Percentiles rank a stretch among this genome's conserved stretches.
These are phyloP conservation scores for Eragrostis tef DNA, from an alignment of 202 grass and related monocot species.

Conservation along the genomic window DNA sequence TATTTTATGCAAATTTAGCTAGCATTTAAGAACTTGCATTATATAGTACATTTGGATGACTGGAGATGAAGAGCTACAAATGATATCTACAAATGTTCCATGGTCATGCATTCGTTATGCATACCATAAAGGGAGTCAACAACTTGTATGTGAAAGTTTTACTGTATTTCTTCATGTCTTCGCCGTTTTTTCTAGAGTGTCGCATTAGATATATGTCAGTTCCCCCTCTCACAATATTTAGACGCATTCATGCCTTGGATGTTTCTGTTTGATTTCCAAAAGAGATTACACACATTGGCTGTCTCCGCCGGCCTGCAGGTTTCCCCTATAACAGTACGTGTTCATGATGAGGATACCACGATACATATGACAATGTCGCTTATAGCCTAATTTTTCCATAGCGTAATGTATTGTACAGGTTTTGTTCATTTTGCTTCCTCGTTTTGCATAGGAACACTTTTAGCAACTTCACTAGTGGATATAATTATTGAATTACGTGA, in stretches of 20 bases:
- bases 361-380: not conserved
- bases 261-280: not conserved
- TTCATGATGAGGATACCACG: too few relatives aligned
- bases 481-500: not conserved
- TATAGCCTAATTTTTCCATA: not conserved
- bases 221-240: not conserved
- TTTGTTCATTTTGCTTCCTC: not conserved
- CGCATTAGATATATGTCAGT: not conserved
- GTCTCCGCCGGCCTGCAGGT: too few relatives aligned
- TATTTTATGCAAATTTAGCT: constrained; percentile 35
- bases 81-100: not conserved
- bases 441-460: not conserved
- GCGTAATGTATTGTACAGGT: not conserved
- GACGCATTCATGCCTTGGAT: not conserved
- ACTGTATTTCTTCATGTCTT: not conserved
- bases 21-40: not conserved
- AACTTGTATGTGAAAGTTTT: not conserved
- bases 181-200: not conserved
- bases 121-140: constrained; percentile 6
- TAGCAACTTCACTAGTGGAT: not conserved
- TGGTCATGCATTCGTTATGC: not conserved
- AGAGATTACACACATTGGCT: too few relatives aligned
- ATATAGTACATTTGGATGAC: constrained; percentile 4
- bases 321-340: not conserved
- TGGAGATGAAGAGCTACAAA: not conserved